Conservation (phyloP, 2,329 filamentous ascomycete species). For the Beauveria australis region DNA sequence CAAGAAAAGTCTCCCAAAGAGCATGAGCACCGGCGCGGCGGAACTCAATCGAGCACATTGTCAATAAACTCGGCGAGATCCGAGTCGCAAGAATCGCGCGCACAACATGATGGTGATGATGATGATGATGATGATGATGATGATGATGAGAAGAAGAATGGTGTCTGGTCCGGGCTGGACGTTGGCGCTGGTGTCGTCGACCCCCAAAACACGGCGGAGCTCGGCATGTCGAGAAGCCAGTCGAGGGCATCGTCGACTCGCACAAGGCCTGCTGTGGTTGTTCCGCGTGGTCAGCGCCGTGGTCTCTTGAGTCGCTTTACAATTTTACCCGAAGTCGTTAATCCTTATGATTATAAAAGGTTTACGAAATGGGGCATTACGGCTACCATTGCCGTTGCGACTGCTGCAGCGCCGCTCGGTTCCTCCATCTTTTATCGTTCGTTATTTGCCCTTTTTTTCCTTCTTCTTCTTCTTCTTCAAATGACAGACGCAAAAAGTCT, state of each 20-base stretch:
- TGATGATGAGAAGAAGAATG: not conserved
- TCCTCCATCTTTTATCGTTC: constrained; percentile 76
- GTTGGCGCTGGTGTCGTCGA: not conserved
- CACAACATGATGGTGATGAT: not conserved
- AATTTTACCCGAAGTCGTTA: constrained; percentile 69
- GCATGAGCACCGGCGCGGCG: not conserved
- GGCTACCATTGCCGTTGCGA: constrained; percentile 66
- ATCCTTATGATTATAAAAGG: constrained; percentile 64
- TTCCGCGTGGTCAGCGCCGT: constrained; percentile 46
- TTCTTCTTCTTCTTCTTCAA: too few species aligned
- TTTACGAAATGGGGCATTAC: constrained; percentile 82
- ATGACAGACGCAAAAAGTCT: not conserved
- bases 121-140: not conserved
- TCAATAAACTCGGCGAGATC: not conserved
- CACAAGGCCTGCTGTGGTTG: constrained; percentile 19
- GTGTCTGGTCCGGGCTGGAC: not conserved
- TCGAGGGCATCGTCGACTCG: constrained; percentile 5
- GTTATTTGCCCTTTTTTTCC: constrained; percentile 21
- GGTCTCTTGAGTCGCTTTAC: constrained; percentile 65
- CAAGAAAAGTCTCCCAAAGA: not conserved
- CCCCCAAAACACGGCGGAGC: not conserved
- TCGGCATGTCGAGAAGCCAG: not conserved
- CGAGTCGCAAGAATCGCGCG: not conserved
- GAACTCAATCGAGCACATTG: not conserved
- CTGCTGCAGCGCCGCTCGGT: constrained; percentile 71